A percentile compares a stretch with the other conserved stretches of the same genome.
Conservation (phyloP, 768 basidiomycete species). For the Naganishia friedmannii region DNA sequence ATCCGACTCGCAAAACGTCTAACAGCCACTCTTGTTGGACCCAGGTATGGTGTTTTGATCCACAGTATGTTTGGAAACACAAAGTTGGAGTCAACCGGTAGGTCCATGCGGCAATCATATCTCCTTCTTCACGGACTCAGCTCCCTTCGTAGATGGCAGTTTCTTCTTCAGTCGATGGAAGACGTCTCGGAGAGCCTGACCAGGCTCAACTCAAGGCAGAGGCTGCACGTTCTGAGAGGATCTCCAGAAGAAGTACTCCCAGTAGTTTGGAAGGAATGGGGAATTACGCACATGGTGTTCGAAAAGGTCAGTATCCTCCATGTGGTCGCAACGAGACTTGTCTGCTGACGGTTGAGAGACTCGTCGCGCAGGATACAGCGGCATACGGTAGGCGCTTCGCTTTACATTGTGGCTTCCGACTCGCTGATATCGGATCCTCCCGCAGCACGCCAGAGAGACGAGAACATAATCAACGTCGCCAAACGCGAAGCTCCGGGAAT, state of each 20-base stretch:
- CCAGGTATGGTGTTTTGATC: conserved; percentile 48
- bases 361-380: conserved; percentile 4
- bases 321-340: neutral
- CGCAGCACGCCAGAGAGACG: conserved; percentile 40
- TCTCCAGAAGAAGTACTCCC: conserved; percentile 47
- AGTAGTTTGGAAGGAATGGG: conserved; percentile 49
- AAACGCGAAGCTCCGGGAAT: conserved; percentile 25
- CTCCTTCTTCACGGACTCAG: neutral
- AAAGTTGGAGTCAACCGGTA: conserved; percentile 50
- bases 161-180: conserved; percentile 47
- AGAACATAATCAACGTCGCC: conserved; percentile 40
- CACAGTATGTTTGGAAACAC: conserved; percentile 46
- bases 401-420: neutral
- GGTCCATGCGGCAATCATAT: conserved; percentile 30
- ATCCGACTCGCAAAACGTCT: neutral
- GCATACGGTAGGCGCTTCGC: conserved; percentile 6
- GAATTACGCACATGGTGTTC: conserved; percentile 52
- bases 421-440: neutral
- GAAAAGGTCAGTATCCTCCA: conserved; percentile 41
- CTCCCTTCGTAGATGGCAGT: conserved; percentile 33
- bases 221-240: conserved; percentile 50
- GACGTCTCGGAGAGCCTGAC: conserved; percentile 43
- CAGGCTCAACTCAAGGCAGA: conserved; percentile 44
- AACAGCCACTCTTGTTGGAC: neutral
- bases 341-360: neutral